These are phyloP conservation scores for Ceratocystis ficicola DNA, from an alignment of 2,329 filamentous ascomycete genomes.

Conservation along the genomic window DNA sequence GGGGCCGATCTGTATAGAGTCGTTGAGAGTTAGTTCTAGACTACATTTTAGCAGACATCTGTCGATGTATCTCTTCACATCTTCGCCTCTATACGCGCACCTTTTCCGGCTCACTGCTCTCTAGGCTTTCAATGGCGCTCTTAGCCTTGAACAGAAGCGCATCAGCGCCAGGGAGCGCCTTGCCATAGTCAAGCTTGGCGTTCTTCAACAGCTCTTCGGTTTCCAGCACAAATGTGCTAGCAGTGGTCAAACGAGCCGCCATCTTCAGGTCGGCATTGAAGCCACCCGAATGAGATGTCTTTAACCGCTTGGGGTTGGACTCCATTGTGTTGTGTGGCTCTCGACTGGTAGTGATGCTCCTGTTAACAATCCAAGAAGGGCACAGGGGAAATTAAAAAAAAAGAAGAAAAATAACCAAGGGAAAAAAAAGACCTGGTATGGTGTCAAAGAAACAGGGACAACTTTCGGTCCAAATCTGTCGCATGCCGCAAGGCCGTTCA, in stretches of 20 bases:
- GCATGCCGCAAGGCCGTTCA: neutral
- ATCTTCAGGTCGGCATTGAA: slow-evolving; percentile 34
- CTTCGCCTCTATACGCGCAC: slow-evolving; percentile 28
- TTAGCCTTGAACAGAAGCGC: slow-evolving; percentile 41
- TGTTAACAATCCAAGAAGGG: too few relatives aligned
- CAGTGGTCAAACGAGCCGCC: slow-evolving; percentile 34
- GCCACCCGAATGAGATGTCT: slow-evolving; percentile 34
- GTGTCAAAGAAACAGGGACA: neutral
- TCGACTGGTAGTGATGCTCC: neutral
- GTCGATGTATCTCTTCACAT: neutral
- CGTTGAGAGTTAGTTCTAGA: slow-evolving; percentile 2
- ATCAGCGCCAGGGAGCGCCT: slow-evolving; percentile 38
- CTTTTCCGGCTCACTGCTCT: slow-evolving; percentile 38
- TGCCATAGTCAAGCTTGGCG: slow-evolving; percentile 41
- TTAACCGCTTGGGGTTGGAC: slow-evolving; percentile 38
- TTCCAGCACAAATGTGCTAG: slow-evolving; percentile 47
- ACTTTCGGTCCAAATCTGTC: neutral
- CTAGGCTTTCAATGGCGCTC: slow-evolving; percentile 39
- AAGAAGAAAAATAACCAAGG: neutral
- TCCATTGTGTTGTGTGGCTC: slow-evolving; percentile 31
- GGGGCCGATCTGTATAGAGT: slow-evolving; percentile 47
- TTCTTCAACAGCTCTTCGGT: slow-evolving; percentile 48
- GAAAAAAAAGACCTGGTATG: neutral
- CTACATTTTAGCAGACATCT: neutral
- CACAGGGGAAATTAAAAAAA: neutral